These are phyloP conservation scores for Colletotrichum sp. DNA, from an alignment of 2,329 filamentous ascomycete genomes.

Conservation along the genomic window DNA sequence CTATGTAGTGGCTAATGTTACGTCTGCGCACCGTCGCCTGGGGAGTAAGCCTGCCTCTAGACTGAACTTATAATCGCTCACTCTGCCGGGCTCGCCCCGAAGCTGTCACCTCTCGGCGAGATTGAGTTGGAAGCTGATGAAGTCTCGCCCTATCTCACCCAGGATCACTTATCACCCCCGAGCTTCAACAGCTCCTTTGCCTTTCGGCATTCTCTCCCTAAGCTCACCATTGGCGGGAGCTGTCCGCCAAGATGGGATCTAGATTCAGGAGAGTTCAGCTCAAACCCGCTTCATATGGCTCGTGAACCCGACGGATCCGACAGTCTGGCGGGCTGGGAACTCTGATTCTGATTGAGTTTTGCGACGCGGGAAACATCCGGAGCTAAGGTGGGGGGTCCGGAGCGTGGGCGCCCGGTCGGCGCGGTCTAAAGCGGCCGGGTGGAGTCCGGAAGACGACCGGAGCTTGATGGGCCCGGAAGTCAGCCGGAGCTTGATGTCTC, in stretches of 20 bases:
- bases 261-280: not conserved
- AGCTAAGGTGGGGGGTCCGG: not conserved
- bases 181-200: not conserved
- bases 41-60: not conserved
- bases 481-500: not conserved
- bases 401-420: not conserved
- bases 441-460: not conserved
- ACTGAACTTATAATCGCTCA: not conserved
- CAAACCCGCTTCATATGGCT: not conserved
- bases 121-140: not conserved
- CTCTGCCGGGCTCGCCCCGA: not conserved
- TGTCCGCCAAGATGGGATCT: too few species aligned
- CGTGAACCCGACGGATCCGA: not conserved
- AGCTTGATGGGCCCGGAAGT: not conserved
- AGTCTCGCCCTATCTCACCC: not conserved
- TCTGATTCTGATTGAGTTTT: not conserved
- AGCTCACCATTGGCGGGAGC: not conserved
- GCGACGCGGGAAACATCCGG: not conserved
- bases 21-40: not conserved
- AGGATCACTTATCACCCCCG: not conserved
- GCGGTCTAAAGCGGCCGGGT: too few species aligned
- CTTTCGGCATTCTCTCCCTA: not conserved
- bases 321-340: not conserved
- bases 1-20: not conserved
- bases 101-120: not conserved